Evolutionary conservation across 768 basidiomycete genomes (phyloP), one percentile per base, ranked within the genome.

Genomic region (Leccinum uliginosum): DNA sequence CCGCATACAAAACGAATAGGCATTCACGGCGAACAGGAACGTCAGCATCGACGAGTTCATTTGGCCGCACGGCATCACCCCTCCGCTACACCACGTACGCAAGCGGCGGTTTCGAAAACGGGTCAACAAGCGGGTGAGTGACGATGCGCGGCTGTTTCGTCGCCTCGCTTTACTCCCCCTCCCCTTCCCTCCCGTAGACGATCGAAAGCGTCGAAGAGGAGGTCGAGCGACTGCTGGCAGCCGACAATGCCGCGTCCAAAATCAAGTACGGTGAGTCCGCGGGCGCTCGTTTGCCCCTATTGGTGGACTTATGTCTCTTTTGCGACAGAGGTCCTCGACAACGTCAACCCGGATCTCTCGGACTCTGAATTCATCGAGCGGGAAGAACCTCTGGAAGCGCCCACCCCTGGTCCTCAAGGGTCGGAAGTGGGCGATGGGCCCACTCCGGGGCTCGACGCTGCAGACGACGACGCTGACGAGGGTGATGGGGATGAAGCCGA

Each of bases 41-140:
- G 90, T 96, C 75, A 93, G 86, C 63, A 82, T 97, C 49, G 93
- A 97, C 62, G 95, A 98, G 62, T 98, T 95, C 71, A 93, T 98
- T 54, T 99, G 91, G 88, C 94, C 91, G 0, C 95, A 98, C 65
- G 97, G 97, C 3, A 78, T 98, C 47, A 97, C 95, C 0, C 96
- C 96, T 50, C 96, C 97, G 2, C 73, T 99, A 54, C 85, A 90
- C 61, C 85, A 95, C 66, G 92, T 85, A 47, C 82, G 96, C 54
- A 97, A 97, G 72, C 82, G 96, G 38, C 78, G 97, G 45, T 98
- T 98, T 74, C 81, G 96, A 57, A 95, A 93, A 73, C 80, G 94
- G 45, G 85, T 93, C 19, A 94, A 93, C 67, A 80, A 82, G 70
- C 75, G 92, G 63, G 91, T 91, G 63, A 38, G 83, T 76, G 4